These are phyloP conservation scores for Camelina sativa DNA, from an alignment of 345 rosid genomes.

Conservation along the genomic window DNA sequence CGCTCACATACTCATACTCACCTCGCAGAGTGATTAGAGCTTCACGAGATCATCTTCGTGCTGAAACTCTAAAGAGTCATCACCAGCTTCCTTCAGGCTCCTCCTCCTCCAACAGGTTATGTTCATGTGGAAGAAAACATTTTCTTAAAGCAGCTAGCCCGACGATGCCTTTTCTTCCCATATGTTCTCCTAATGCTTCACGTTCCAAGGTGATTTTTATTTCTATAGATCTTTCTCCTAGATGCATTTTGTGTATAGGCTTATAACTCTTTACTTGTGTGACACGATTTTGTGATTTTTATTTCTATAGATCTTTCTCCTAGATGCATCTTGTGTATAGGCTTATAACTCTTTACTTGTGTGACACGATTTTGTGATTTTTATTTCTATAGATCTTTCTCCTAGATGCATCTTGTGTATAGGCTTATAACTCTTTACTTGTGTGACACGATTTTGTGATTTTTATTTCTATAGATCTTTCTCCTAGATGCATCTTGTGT, in stretches of 20 bases:
- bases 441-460: conserved; percentile 35
- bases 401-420: neutral
- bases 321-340: no score
- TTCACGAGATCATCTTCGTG: conserved; percentile 29
- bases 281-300: no score
- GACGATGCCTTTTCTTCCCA: conserved; percentile 47
- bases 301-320: no score
- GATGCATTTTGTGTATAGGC: neutral
- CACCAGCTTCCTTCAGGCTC: conserved; percentile 7
- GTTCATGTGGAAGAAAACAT: conserved; percentile 58
- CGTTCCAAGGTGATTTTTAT: conserved; percentile 50
- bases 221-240: neutral
- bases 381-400: neutral
- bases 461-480: neutral
- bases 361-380: no score
- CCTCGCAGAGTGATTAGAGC: conserved; percentile 22
- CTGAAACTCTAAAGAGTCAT: conserved; percentile 12
- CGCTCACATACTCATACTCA: conserved; percentile 12
- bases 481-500: neutral
- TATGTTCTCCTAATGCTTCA: conserved; percentile 23
- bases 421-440: neutral
- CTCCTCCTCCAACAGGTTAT: conserved; percentile 28
- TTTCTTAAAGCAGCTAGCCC: conserved; percentile 49
- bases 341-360: no score
- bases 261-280: neutral